A percentile compares a stretch with the other conserved stretches of the same genome.
phyloP scores from a whole-genome alignment of 345 rosid species.

The Theobroma cacao region DNA sequence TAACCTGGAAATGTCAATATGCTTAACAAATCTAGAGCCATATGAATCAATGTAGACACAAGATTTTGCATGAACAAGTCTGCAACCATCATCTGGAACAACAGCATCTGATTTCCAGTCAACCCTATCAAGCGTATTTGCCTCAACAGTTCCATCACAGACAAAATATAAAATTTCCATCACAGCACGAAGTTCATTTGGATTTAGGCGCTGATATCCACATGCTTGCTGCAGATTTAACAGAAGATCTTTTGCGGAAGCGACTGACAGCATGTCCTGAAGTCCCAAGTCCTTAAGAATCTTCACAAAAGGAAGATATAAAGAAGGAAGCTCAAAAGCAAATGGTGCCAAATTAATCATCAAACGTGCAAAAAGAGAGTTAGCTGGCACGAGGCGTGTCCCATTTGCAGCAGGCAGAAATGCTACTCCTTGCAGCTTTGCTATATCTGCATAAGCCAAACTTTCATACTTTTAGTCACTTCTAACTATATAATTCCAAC shows the following conservation, averaged over 20 bases:
- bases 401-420: slow-evolving; percentile 95
- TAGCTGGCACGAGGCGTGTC: slow-evolving; percentile 76
- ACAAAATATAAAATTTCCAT: slow-evolving; percentile 76
- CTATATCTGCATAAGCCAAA: slow-evolving; percentile 40
- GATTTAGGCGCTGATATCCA: slow-evolving; percentile 88
- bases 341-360: slow-evolving; percentile 84
- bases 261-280: slow-evolving; percentile 68
- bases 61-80: slow-evolving; percentile 74
- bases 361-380: slow-evolving; percentile 73
- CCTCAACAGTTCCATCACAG: slow-evolving; percentile 44
- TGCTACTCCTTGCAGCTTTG: slow-evolving; percentile 69
- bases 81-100: slow-evolving; percentile 91
- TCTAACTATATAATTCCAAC: neutral
- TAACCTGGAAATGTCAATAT: slow-evolving; percentile 69
- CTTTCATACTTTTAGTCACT: neutral
- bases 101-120: slow-evolving; percentile 58
- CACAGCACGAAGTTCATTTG: slow-evolving; percentile 93
- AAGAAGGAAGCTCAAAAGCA: slow-evolving; percentile 84
- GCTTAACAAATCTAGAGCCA: slow-evolving; percentile 72
- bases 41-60: slow-evolving; percentile 77
- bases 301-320: slow-evolving; percentile 72
- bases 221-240: slow-evolving; percentile 69
- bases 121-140: slow-evolving; percentile 25
- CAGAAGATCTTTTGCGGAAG: slow-evolving; percentile 70
- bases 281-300: slow-evolving; percentile 87